Percentiles rank a stretch among this genome's conserved stretches.
These are phyloP conservation scores for Zygosaccharomyces gambellarensis DNA, from an alignment of 805 yeast species.

Conservation along the genomic window DNA sequence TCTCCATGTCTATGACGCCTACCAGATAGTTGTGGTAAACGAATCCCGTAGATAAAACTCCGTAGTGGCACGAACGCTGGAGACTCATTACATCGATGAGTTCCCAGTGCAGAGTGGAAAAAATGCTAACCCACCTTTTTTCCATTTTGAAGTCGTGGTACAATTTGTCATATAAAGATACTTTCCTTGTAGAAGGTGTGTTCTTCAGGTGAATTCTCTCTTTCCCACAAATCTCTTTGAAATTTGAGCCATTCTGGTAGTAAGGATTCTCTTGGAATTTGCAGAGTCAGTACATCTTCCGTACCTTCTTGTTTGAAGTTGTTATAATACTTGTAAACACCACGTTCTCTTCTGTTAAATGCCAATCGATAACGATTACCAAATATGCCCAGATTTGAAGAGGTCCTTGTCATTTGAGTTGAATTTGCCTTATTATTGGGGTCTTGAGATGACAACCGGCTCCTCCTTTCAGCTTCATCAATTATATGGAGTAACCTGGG, in stretches of 20 bases:
- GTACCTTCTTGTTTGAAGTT: slow-evolving; percentile 35
- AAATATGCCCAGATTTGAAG: slow-evolving; percentile 31
- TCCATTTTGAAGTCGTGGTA: slow-evolving; percentile 34
- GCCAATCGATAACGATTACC: slow-evolving; percentile 33
- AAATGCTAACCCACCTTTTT: slow-evolving; percentile 16
- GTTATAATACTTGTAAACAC: slow-evolving; percentile 39
- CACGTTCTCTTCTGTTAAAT: slow-evolving; percentile 30
- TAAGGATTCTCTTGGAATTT: slow-evolving; percentile 55
- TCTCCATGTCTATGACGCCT: slow-evolving; percentile 43
- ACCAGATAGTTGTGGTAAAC: slow-evolving; percentile 48
- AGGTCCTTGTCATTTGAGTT: slow-evolving; percentile 15
- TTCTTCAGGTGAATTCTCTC: slow-evolving; percentile 34
- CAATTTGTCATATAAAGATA: slow-evolving; percentile 25
- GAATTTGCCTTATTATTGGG: not conserved
- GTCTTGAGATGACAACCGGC: slow-evolving; percentile 7
- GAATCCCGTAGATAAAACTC: slow-evolving; percentile 44
- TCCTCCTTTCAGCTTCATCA: slow-evolving; percentile 22
- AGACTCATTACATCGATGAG: slow-evolving; percentile 2
- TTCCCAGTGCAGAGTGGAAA: slow-evolving; percentile 28
- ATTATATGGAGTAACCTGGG: slow-evolving; percentile 23
- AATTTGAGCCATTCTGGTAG: slow-evolving; percentile 73
- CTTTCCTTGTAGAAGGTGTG: slow-evolving; percentile 34
- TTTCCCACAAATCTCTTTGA: slow-evolving; percentile 66
- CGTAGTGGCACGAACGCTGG: slow-evolving; percentile 12
- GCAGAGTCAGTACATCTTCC: slow-evolving; percentile 34